Conservation (phyloP, 805 yeast genomes). For the Candida khao-thaluensis region DNA sequence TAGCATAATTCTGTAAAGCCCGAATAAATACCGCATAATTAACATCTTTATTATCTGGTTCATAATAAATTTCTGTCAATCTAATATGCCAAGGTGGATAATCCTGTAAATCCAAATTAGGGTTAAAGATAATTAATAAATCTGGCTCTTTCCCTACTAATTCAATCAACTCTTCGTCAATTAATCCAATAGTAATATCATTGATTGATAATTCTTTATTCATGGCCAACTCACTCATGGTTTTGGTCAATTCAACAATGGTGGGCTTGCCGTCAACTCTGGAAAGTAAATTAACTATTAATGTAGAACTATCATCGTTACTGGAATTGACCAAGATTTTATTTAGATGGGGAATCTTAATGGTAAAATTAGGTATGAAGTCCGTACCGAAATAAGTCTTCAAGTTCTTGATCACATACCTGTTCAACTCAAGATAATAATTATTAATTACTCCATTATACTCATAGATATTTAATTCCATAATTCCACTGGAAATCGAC, state of each 20-base stretch:
- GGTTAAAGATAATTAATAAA: constrained; percentile 77
- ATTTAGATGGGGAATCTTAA: constrained; percentile 69
- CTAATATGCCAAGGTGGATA: constrained; percentile 98
- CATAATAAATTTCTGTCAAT: constrained; percentile 87
- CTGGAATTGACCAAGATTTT: constrained; percentile 34
- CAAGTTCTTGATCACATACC: constrained; percentile 57
- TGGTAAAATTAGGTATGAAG: constrained; percentile 58
- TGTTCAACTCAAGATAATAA: constrained; percentile 49
- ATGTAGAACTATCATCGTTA: constrained; percentile 38
- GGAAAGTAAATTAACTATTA: constrained; percentile 67
- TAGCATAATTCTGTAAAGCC: constrained; percentile 71
- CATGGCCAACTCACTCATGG: constrained; percentile 74
- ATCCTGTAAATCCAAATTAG: constrained; percentile 85
- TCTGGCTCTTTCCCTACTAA: constrained; percentile 94
- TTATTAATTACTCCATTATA: constrained; percentile 65
- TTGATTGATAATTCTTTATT: constrained; percentile 56
- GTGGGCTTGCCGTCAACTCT: constrained; percentile 86
- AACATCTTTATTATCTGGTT: constrained; percentile 78
- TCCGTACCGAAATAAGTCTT: constrained; percentile 72
- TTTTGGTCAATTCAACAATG: constrained; percentile 81
- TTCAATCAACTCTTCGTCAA: constrained; percentile 71
- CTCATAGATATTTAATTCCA: constrained; percentile 73
- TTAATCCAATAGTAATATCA: constrained; percentile 71
- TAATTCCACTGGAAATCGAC: constrained; percentile 87
- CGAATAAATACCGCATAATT: constrained; percentile 80